Evolutionary conservation across 345 rosid genomes (phyloP).

Genomic region (Durio zibethinus): DNA sequence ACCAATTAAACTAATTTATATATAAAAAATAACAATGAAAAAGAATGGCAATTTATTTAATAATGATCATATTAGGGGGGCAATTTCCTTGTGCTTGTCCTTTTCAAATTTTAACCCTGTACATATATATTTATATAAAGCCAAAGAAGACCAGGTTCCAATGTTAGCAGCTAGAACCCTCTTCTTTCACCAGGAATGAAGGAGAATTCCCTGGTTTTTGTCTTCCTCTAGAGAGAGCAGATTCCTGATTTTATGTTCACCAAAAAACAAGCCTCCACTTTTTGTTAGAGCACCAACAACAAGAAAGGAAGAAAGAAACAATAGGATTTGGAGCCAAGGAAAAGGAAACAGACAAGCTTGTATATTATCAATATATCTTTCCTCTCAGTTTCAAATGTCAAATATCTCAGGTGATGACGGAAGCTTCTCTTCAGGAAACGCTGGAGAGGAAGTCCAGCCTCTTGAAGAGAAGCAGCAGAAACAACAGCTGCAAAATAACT

Average conservation of each 20-base stretch:
- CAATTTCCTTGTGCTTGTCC: slow-evolving; percentile 17
- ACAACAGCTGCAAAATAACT: slow-evolving; percentile 18
- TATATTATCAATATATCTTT: background rate
- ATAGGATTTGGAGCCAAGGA: slow-evolving; percentile 11
- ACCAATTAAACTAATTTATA: background rate
- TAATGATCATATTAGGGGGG: slow-evolving; percentile 1
- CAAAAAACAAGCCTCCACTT: slow-evolving; percentile 25
- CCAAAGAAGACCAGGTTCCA: slow-evolving; percentile 52
- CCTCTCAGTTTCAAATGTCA: slow-evolving; percentile 36
- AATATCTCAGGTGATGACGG: slow-evolving; percentile 62
- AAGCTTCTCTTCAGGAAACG: slow-evolving; percentile 65
- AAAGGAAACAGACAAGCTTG: background rate
- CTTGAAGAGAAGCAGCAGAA: slow-evolving; percentile 29
- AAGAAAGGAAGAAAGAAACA: slow-evolving; percentile 12
- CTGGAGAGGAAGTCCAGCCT: slow-evolving; percentile 50
- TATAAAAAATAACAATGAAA: background rate
- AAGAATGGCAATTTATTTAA: slow-evolving; percentile 13
- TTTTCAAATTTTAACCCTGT: slow-evolving; percentile 13
- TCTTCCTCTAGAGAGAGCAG: slow-evolving; percentile 32
- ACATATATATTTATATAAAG: slow-evolving; percentile 36
- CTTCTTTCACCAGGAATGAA: slow-evolving; percentile 25
- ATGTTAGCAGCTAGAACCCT: slow-evolving; percentile 17
- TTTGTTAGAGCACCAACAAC: slow-evolving; percentile 9
- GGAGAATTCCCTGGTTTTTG: slow-evolving; percentile 38
- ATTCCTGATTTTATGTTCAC: slow-evolving; percentile 37